phyloP scores from a whole-genome alignment of 2,329 filamentous ascomycete genomes.

The Colletotrichum trifolii region DNA sequence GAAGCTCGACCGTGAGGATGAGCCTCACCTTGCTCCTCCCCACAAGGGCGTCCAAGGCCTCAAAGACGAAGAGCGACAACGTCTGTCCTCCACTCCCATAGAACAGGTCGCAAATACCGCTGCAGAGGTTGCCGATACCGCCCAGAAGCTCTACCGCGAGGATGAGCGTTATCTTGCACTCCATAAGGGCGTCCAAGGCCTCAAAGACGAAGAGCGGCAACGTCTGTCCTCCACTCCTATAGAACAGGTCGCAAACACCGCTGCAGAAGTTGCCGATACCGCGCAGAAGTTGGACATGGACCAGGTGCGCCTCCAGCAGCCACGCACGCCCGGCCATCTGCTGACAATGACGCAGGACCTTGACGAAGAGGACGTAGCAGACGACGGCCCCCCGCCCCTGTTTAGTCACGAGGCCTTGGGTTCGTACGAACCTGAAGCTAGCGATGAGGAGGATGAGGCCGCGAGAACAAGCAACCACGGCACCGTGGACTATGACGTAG shows the following conservation, averaged over 20 bases:
- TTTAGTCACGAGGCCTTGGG: constrained; percentile 61
- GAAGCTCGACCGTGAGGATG: too few relatives aligned
- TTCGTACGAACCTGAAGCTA: constrained; percentile 50
- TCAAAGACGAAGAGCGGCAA: constrained; percentile 42
- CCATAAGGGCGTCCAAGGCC: not conserved
- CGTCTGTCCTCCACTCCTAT: constrained; percentile 52
- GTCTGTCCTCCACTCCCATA: constrained; percentile 50
- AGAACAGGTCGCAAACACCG: constrained; percentile 53
- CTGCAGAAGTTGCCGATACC: constrained; percentile 57
- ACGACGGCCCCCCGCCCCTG: constrained; percentile 49
- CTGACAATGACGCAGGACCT: constrained; percentile 17
- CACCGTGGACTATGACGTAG: constrained; percentile 38
- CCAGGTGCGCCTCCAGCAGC: constrained; percentile 1
- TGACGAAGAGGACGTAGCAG: constrained; percentile 32
- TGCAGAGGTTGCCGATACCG: constrained; percentile 56
- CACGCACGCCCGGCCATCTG: not conserved
- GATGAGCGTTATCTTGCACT: constrained; percentile 2
- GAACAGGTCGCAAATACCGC: constrained; percentile 54
- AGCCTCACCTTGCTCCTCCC: not conserved
- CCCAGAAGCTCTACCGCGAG: constrained; percentile 49
- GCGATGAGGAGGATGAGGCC: constrained; percentile 43
- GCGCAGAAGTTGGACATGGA: constrained; percentile 52
- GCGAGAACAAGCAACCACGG: constrained; percentile 24
- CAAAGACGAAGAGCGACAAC: not conserved
- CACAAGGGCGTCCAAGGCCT: constrained; percentile 5